Percentiles rank a stretch among this genome's conserved stretches.
Conservation (phyloP, 1,139 yeast genomes). For the Suhomyces terraborum region DNA sequence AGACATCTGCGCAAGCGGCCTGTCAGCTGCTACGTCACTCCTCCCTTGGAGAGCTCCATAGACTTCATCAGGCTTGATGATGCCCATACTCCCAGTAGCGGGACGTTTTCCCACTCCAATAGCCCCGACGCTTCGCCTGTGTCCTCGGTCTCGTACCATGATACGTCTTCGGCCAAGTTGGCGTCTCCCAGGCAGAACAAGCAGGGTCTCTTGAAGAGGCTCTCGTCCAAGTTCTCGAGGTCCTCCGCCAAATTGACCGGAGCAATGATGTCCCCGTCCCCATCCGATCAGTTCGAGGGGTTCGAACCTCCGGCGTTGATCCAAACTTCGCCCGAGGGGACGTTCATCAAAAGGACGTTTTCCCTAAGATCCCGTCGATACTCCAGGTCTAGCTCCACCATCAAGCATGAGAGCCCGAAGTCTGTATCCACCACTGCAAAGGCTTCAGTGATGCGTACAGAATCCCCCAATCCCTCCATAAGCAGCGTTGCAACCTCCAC, state of each 20-base stretch:
- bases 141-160: conserved; percentile 14
- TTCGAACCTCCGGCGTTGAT: neutral
- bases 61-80: conserved; percentile 11
- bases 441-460: neutral
- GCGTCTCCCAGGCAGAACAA: conserved; percentile 4
- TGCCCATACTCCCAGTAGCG: conserved; percentile 10
- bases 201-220: conserved; percentile 8
- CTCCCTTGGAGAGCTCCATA: conserved; percentile 19
- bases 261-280: neutral
- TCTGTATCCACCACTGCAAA: neutral
- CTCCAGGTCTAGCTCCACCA: neutral
- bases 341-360: conserved; percentile 6
- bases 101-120: conserved; percentile 13
- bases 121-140: conserved; percentile 16
- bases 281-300: neutral
- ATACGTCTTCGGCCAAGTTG: neutral
- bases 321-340: conserved; percentile 4
- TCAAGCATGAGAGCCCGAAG: conserved; percentile 1
- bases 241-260: conserved; percentile 1
- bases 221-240: conserved; percentile 6
- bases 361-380: conserved; percentile 11
- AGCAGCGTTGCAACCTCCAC: neutral
- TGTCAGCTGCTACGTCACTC: conserved; percentile 24
- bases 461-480: neutral
- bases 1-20: conserved; percentile 16